Base-by-base conservation (phyloP, 2,329 filamentous ascomycete genomes). In the Cladophialophora immunda region DNA sequence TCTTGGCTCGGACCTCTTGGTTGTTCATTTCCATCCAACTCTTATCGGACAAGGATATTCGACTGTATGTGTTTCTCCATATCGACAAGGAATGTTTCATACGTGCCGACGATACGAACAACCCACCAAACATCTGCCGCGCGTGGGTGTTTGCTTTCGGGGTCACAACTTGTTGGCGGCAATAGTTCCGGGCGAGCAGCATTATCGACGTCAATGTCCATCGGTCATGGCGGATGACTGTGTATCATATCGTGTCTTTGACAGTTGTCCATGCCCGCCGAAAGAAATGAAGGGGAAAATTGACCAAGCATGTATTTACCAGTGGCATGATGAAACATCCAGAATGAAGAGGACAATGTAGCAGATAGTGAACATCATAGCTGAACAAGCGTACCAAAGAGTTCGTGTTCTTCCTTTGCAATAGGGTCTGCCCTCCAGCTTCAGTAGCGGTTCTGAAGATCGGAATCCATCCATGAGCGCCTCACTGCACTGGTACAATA, bases 1-100 rank as follows among this genome's bases (percentile, higher is more conserved):
- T 66, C 62, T 68, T 69, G 67, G 67, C 62, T 64, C 36, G 63
- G 55, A 63, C 57, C 41, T 69, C 62, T 68, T 69, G 70, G 67
- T 64, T 63, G 58, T 52, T 61, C 65, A 64, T 64, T 25, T 69
- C 45, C 34, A 53, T 53, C 50, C 47, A 59, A 55, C 17, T 57
- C 34, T 67, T 67, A 64, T 27, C 47, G 25, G 45, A 65, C 58
- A 56, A 63, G n/a, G 55, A 52, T 65, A 41, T 56, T 57, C 27
- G 29, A 50, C 15, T 62, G 67, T 61, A 68, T 68, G 66, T 66
- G 29, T 52, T 66, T 56, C 38, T 54, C 27, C 41, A 66, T 68
- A 68, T 68, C 64, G 52, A 68, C 60, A 68, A 53, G 38, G 50
- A 64, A 60, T 47, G 58, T 64, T 61, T 62, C 59, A 53, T 66